A percentile compares a stretch with the other conserved stretches of the same genome.
Conservation (phyloP, 352 stramenopile species). For the Plasmopara muralis region DNA sequence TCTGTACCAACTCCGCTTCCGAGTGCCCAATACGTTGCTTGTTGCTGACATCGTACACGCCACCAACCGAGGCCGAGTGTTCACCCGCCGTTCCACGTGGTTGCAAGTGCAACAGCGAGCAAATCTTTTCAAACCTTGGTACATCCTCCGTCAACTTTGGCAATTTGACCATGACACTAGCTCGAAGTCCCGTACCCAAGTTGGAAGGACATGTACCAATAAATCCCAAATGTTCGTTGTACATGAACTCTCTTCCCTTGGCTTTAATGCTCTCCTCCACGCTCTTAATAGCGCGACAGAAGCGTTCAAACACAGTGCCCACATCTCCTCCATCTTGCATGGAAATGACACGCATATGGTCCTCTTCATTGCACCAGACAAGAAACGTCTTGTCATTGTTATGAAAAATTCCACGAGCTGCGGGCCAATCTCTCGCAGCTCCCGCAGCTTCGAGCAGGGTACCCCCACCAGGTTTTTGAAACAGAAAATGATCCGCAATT, state of each 20-base stretch:
- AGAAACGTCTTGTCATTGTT: conserved; percentile 85
- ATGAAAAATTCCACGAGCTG: conserved; percentile 85
- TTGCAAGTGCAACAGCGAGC: conserved; percentile 53
- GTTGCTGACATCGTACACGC: conserved; percentile 89
- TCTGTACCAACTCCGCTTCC: conserved; percentile 88
- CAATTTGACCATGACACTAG: conserved; percentile 69
- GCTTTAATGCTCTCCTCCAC: conserved; percentile 51
- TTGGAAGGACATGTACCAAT: conserved; percentile 68
- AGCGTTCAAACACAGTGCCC: conserved; percentile 82
- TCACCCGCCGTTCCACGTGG: conserved; percentile 55
- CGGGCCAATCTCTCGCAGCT: conserved; percentile 80
- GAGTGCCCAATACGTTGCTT: conserved; percentile 81
- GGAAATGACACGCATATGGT: conserved; percentile 79
- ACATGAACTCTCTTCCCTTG: conserved; percentile 61
- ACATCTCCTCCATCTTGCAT: conserved; percentile 82
- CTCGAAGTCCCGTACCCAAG: conserved; percentile 55
- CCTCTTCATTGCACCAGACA: conserved; percentile 72
- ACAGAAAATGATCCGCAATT: conserved; percentile 84
- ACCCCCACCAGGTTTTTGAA: conserved; percentile 82
- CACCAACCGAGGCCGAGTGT: conserved; percentile 51
- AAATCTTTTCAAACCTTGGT: conserved; percentile 54
- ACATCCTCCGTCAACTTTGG: conserved; percentile 51
- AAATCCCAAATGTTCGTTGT: conserved; percentile 62
- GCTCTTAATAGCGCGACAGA: conserved; percentile 52
- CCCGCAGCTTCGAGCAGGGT: conserved; percentile 65